Percentiles rank a stretch among this genome's conserved stretches.
Conservation (phyloP, 2,329 filamentous ascomycete species). For the Aaosphaeria arxii region DNA sequence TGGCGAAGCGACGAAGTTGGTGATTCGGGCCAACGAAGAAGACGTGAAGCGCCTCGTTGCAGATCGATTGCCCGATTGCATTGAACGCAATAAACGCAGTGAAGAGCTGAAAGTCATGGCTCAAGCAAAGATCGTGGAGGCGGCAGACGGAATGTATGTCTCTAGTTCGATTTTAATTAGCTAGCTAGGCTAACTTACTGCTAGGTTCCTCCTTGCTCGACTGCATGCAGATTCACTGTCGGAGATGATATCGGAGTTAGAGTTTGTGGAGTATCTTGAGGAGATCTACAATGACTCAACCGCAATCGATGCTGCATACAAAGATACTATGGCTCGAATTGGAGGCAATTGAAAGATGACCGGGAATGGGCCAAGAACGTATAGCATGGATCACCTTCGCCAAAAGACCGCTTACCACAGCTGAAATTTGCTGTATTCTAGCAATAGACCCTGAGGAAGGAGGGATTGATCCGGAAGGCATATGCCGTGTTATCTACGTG, state of each 20-base stretch:
- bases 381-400: conserved; percentile 16
- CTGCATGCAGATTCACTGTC: conserved; percentile 37
- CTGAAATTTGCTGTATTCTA: conserved; percentile 11
- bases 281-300: conserved; percentile 26
- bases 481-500: conserved; percentile 14
- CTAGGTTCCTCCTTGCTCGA: conserved; percentile 35
- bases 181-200: conserved; percentile 3
- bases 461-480: conserved; percentile 8
- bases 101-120: conserved; percentile 4
- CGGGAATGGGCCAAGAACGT: conserved; percentile 34
- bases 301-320: conserved; percentile 41
- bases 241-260: conserved; percentile 29
- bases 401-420: conserved; percentile 8
- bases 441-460: conserved; percentile 5
- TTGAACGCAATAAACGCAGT: conserved; percentile 3
- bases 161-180: background rate
- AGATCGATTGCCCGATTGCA: conserved; percentile 7
- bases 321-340: conserved; percentile 43
- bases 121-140: conserved; percentile 5
- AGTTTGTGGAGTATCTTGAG: conserved; percentile 29
- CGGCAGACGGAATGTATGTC: conserved; percentile 15
- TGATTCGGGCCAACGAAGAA: conserved; percentile 11
- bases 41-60: conserved; percentile 12
- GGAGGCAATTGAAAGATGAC: conserved; percentile 32
- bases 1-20: conserved; percentile 4